Conservation (phyloP, 2,329 filamentous ascomycete species). For the Botryosphaeria dothidea region DNA sequence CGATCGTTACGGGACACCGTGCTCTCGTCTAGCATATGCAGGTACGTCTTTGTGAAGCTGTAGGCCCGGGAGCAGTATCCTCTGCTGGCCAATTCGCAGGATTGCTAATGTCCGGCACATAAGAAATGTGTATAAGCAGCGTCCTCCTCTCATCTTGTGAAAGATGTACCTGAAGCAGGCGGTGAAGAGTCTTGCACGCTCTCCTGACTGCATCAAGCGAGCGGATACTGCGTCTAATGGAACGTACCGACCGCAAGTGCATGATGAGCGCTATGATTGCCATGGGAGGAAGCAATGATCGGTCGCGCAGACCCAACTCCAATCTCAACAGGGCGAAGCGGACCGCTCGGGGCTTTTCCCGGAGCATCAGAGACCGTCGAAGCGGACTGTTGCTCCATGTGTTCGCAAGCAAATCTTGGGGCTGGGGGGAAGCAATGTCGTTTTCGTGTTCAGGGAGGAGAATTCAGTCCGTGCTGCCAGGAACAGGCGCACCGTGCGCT, state of each 20-base stretch:
- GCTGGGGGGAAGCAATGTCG: neutral
- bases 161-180: conserved; percentile 14
- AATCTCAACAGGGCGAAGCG: neutral
- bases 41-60: neutral
- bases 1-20: neutral
- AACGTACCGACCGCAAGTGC: neutral
- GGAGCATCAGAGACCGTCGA: neutral
- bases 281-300: neutral
- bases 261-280: neutral
- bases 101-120: conserved; percentile 9
- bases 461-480: neutral
- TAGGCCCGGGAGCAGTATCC: neutral
- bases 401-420: neutral
- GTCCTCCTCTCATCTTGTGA: conserved; percentile 13
- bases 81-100: conserved; percentile 7
- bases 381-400: neutral
- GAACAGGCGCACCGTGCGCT: neutral
- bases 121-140: neutral
- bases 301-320: neutral
- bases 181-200: neutral
- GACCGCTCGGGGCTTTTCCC: neutral
- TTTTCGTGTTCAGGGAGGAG: conserved; percentile 9
- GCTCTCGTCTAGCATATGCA: conserved; percentile 11
- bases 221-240: conserved; percentile 6
- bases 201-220: neutral